Evolutionary conservation across 768 basidiomycete genomes (phyloP), one percentile per base, ranked within the genome.

Genomic region (Hericium rajendrae): DNA sequence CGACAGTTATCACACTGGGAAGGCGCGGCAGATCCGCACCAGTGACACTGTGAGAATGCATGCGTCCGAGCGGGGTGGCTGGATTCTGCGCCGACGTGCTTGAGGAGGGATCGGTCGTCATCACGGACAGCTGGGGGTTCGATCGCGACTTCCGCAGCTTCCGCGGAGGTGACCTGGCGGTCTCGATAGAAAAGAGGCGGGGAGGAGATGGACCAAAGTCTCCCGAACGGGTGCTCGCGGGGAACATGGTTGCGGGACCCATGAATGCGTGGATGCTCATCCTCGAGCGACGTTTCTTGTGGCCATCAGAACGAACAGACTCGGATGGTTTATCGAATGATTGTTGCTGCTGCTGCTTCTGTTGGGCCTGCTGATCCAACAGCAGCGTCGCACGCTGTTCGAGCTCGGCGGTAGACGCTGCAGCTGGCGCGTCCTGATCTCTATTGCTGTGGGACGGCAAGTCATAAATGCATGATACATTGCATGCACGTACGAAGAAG

Each of bases 21-120:
- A 68, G 70, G 11, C 79, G 78, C 20, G 80, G 78, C 48, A 81
- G 72, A 57, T 91, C 86, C 12, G 79, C 82, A 2, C 81, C 81
- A 0, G 87, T 90, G 16, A 91, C 87, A 68, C 86, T 89, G 61
- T 88, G 84, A 3, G 88, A 88, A 64, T 91, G 88, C 2, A 76
- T 80, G 24, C 87, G 81, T 41, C 83, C 85, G 1, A 72, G 68
- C 4, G 70, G 62, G 0, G 68, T 63, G 20, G 69, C 70, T 59
- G 64, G 68, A 53, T 60, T 66, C 51, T 56, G 71, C 39, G 60
- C 61, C 22, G 63, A 40, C 5, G 51, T 37, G 13, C 56, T 48
- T 2, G 54, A 39, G 20, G 59, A 51, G 38, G 61, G 11, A 24
- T 26, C 49, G 16, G 8, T 18, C 16, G 24, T 9, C 24, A 24